Percentiles rank a stretch among this genome's conserved stretches.
These are phyloP conservation scores for Mucor mucedo DNA, from an alignment of 371 early-diverging fungal genomes.

Conservation along the genomic window DNA sequence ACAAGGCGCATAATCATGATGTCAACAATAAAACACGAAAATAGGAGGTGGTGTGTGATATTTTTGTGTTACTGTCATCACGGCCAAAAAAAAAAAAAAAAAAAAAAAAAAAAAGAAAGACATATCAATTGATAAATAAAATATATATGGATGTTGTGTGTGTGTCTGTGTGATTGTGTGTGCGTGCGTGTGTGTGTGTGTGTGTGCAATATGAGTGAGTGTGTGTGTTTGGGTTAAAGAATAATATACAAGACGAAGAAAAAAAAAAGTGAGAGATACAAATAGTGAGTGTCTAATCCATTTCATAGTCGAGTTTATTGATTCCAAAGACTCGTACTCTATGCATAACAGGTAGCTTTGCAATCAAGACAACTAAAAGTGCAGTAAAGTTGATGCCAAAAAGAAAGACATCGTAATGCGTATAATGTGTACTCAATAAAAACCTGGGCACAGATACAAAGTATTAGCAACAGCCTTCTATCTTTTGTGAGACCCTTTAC, in stretches of 20 bases:
- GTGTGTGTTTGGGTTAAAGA: not conserved
- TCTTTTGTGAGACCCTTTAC: conserved; percentile 23
- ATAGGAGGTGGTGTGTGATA: no score
- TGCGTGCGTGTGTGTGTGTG: not conserved
- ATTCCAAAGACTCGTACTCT: conserved; percentile 95
- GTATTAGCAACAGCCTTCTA: not conserved
- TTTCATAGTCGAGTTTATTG: conserved; percentile 68
- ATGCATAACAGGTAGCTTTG: conserved; percentile 95
- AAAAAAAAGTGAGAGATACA: not conserved
- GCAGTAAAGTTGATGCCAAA: conserved; percentile 88
- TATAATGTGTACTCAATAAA: conserved; percentile 92
- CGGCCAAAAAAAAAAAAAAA: no score
- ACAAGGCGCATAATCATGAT: conserved; percentile 1
- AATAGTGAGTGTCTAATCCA: conserved; percentile 22
- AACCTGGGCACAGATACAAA: conserved; percentile 65
- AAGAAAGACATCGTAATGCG: conserved; percentile 87
- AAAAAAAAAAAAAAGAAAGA: no score
- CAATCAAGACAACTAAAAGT: conserved; percentile 82
- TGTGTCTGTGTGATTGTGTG: not conserved
- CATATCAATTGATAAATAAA: not conserved
- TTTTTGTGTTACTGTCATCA: no score
- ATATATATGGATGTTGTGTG: not conserved
- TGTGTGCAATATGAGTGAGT: not conserved
- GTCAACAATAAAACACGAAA: not conserved
- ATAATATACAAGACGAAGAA: not conserved